phyloP scores from a whole-genome alignment of 176 grass and related monocot genomes.

The Urochloa ruziziensis region DNA sequence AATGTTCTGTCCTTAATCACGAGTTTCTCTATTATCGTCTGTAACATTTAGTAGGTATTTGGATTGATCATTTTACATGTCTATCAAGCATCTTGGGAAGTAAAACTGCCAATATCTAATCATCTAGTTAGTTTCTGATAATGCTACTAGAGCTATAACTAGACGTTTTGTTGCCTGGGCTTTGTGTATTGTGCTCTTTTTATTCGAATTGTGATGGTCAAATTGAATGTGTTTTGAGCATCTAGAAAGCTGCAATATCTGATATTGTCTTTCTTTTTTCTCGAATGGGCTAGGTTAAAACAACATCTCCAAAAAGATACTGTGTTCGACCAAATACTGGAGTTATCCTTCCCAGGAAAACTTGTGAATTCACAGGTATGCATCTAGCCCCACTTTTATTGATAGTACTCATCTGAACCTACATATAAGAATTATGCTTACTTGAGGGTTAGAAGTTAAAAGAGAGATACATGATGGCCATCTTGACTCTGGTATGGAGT shows the following conservation, averaged over 20 bases:
- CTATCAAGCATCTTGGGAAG: neutral
- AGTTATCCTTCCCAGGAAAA: conserved; percentile 75
- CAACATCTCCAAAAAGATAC: conserved; percentile 95
- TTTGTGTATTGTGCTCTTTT: neutral
- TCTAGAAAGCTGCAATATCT: neutral
- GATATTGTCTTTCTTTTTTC: neutral
- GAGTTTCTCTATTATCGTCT: neutral
- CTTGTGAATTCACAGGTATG: conserved; percentile 86
- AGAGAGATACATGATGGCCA: neutral
- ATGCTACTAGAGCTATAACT: neutral
- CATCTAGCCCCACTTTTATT: neutral
- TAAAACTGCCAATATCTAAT: neutral
- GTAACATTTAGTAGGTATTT: neutral
- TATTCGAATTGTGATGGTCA: neutral
- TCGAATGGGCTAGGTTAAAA: conserved; percentile 75
- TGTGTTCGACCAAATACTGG: conserved; percentile 93
- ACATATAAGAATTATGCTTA: neutral
- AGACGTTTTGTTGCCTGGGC: conserved; percentile 3
- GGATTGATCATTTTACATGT: neutral
- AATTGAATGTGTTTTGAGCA: neutral
- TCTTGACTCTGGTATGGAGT: conserved; percentile 5
- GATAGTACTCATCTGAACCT: neutral
- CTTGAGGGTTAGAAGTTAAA: neutral
- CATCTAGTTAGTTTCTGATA: conserved; percentile 8
- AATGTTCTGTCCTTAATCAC: neutral